Evolutionary conservation across 2,329 filamentous ascomycete genomes (phyloP), one percentile per base, ranked within the genome.

Genomic region (Purpureocillium takamizusanense): DNA sequence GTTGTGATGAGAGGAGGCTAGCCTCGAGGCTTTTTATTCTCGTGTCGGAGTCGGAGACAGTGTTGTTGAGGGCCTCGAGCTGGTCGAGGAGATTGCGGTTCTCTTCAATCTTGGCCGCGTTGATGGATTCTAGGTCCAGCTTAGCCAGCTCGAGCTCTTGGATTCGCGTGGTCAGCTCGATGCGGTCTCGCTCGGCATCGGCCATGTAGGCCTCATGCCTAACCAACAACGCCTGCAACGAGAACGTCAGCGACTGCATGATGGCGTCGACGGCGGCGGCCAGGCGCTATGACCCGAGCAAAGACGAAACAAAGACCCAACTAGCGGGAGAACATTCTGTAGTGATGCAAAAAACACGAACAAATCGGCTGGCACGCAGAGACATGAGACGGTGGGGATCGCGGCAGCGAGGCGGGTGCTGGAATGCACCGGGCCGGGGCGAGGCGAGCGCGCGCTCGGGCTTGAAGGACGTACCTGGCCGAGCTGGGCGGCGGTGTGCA

Each of bases 171-270:
- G 76, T 73, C 63, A 95, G 78, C 44, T 81, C 76, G 44, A 72
- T 67, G 43, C 89, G 84, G 58, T 95, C 88, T 50, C 80, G 78
- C 67, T 95, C 88, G 42, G 89, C 87, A 60, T 95, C 87, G 50
- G 82, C 82, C 73, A 95, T 90, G 63, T 94, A 95, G 42, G 85
- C 80, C 69, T 97, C 89, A 74, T 98, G 89, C 52, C 90, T 83
- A 47, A 83, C 79, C 31, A 98, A 78, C 40, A 98, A 73, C 43
- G 88, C 88, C 92, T 97, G 80, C 42, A 83, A 62, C 38, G 74
- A 67, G 63, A 78, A 84, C 38, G 79, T 94, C 64, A 94, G 83
- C 66, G 72, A 73, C 48, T 70, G 67, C 42, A 33, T 30, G 25
- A 30, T 18, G 23, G 21, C 30, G 16, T 13, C n/a, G 32, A 23